Base-by-base conservation (phyloP, 2,329 filamentous ascomycete species). In the Fusarium tuaranense region DNA sequence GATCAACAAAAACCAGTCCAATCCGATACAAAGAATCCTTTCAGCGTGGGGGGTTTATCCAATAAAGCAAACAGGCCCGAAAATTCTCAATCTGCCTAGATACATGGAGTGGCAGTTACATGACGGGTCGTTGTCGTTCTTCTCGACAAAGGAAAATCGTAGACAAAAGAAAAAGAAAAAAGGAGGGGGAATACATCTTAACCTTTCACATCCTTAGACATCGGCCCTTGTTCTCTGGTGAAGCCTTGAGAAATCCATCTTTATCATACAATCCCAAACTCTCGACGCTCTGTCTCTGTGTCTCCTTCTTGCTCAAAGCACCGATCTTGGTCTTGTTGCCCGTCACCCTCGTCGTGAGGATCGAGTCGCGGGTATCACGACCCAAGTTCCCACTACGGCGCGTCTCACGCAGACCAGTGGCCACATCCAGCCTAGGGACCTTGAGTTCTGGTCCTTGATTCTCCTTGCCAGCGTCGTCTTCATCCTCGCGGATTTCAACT, bases 241-340 rank as follows among this genome's bases (percentile, higher is more conserved):
- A 85, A 34, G 80, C 78, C 69, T 84, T 81, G 67, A 87, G 74
- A 61, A 87, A 87, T 2, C 86, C 86, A 32, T 87, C 84, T 59
- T 81, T 78, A 68, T 87, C 86, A 69, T 88, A 88, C 59, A 86
- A 63, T 2, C 83, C 84, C 34, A 85, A 67, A 38, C 84, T 87
- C 22, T 86, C 84, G 1, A 80, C 76, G 18, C 84, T 85, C 22
- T 70, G 72, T 1, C 80, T 70, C 30, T 73, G 58, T 36, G 72
- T 71, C n/a, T 74, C 68, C 9, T 73, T 67, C 70, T 74, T 75
- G 18, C 77, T 78, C 18, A 82, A 78, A 3, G 79, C 72, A 8
- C 77, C 74, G 18, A 80, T 68, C 63, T 73, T 80, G 7, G 71
- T 65, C 64, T 72, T 79, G 46, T 72, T 79, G 39, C 65, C 67